phyloP scores from a whole-genome alignment of 306 rosid genomes.

The Prunus persica region Prunus_persica_NCBIv2 NC_034009.1:25319501-25320000 shows the following conservation, averaged over 20 bases:
- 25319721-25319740: slow-evolving; percentile 59
- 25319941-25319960: slow-evolving; percentile 55
- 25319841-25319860: slow-evolving; percentile 45
- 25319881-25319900: slow-evolving; percentile 62
- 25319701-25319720: slow-evolving; percentile 54
- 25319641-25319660: slow-evolving; percentile 50
- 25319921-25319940: slow-evolving; percentile 53
- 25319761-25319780: slow-evolving; percentile 38
- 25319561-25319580: slow-evolving; percentile 40
- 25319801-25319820: slow-evolving; percentile 57
- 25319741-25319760: slow-evolving; percentile 47
- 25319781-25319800: slow-evolving; percentile 42
- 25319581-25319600: slow-evolving; percentile 48
- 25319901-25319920: slow-evolving; percentile 42
- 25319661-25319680: slow-evolving; percentile 51
- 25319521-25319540: slow-evolving; percentile 32
- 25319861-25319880: slow-evolving; percentile 61
- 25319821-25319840: slow-evolving; percentile 61
- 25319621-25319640: slow-evolving; percentile 48
- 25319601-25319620: slow-evolving; percentile 51
- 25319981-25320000: slow-evolving; percentile 75
- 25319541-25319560: slow-evolving; percentile 36
- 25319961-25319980: slow-evolving; percentile 81
- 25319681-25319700: slow-evolving; percentile 47
- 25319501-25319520: slow-evolving; percentile 22